These are phyloP conservation scores for Thelonectria olida DNA, from an alignment of 2,329 filamentous ascomycete species.

Conservation along the genomic window DNA sequence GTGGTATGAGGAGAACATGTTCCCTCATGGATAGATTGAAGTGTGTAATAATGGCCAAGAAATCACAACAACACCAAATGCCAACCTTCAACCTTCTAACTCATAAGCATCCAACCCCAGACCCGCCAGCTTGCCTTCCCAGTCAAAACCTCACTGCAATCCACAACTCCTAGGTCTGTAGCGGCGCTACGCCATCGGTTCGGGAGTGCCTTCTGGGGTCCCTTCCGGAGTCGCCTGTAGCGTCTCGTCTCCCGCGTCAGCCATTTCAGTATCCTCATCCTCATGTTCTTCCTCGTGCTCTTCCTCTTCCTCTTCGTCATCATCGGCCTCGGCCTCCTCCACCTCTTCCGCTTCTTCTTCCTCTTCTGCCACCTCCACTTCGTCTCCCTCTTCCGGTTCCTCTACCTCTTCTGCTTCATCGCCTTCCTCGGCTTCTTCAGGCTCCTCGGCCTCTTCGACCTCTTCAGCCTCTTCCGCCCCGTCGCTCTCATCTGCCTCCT, in stretches of 20 bases:
- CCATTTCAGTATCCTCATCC: constrained; percentile 29
- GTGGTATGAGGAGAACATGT: too few species aligned
- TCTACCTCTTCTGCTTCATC: constrained; percentile 27
- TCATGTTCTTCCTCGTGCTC: constrained; percentile 28
- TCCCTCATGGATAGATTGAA: too few species aligned
- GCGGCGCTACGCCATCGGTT: too few species aligned
- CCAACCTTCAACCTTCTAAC: too few species aligned
- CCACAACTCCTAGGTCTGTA: too few species aligned
- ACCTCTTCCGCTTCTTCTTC: constrained; percentile 22
- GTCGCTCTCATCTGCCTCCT: constrained; percentile 35
- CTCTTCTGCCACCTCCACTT: constrained; percentile 17
- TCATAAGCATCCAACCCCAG: too few species aligned
- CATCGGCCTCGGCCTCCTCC: constrained; percentile 26
- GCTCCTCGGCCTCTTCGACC: constrained; percentile 37
- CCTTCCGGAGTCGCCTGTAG: neutral
- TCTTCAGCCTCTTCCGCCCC: constrained; percentile 32
- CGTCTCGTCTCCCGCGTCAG: constrained; percentile 20
- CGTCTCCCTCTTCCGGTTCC: constrained; percentile 25
- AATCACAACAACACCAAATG: too few species aligned
- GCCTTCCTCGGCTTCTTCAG: constrained; percentile 27
- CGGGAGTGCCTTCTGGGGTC: neutral
- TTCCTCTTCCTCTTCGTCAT: constrained; percentile 29
- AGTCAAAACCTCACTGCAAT: too few species aligned
- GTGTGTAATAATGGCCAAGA: too few species aligned
- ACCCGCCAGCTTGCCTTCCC: too few species aligned